These are phyloP conservation scores for Eutypella sp. DNA, from an alignment of 2,329 filamentous ascomycete species.

Conservation along the genomic window DNA sequence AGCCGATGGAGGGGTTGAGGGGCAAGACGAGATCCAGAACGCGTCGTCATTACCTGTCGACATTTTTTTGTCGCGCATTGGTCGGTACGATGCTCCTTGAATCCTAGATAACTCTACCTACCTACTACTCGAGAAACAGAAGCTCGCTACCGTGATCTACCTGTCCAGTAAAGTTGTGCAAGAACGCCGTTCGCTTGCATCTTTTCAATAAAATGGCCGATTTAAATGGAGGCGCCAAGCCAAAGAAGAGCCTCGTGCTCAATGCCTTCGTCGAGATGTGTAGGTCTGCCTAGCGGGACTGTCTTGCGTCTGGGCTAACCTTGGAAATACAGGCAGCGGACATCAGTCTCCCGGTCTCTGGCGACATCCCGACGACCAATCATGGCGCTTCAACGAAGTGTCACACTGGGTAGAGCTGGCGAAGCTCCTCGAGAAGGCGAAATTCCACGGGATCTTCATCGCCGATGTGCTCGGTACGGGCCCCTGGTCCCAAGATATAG, in stretches of 20 bases:
- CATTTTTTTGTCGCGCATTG: too few species aligned
- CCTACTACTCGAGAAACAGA: too few species aligned
- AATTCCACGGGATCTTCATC: constrained; percentile 61
- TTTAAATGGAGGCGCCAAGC: constrained; percentile 14
- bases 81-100: too few species aligned
- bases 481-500: not conserved
- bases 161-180: not conserved
- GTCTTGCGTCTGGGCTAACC: constrained; percentile 3
- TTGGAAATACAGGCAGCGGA: constrained; percentile 28
- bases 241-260: constrained; percentile 42
- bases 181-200: not conserved
- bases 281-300: constrained; percentile 16
- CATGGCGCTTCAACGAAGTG: constrained; percentile 50
- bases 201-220: constrained; percentile 5
- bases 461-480: constrained; percentile 53
- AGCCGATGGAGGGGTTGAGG: too few species aligned
- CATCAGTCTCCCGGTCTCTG: constrained; percentile 38
- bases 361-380: constrained; percentile 56
- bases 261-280: constrained; percentile 48
- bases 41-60: too few species aligned
- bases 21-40: too few species aligned
- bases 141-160: not conserved
- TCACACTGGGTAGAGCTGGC: constrained; percentile 63
- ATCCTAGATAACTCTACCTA: too few species aligned
- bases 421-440: constrained; percentile 55